Base-by-base conservation (phyloP, 768 basidiomycete genomes). In the Serendipita sp. region DNA sequence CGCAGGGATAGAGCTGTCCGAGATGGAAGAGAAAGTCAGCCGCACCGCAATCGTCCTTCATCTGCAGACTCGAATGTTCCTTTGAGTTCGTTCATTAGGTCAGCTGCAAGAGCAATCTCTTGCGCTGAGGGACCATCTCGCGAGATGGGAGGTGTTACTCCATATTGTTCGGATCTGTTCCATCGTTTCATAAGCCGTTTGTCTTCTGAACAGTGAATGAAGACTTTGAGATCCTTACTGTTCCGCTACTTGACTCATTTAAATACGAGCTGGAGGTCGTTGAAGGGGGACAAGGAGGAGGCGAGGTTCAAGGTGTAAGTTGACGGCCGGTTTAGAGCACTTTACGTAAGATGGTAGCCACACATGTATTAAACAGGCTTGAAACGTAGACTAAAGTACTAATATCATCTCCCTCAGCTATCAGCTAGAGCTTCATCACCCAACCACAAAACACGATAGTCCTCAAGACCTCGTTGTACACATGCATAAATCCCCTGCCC, bases 61-160 rank as follows among this genome's bases (percentile, higher is more conserved):
- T 90, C 86, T 67, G 91, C 89, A 52, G 80, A 84, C 76, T 97
- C 95, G 74, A 96, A 95, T 2, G 86, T 86, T 65, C 88, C 86
- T 71, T 95, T 86, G 36, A 99, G 80, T 74, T 99, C 95, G 65
- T 91, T 85, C 88, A 97, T 90, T 63, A 99, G 78, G 3, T 89
- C 87, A 16, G 78, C 71, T 0, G 89, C 91, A 23, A 92, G 88
- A 73, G 89, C 87, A 73, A 85, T 86, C 76, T 92, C 90, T 70
- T 85, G 80, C 66, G 83, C 80, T 60, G 75, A 89, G 18, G 90
- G 92, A 69, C 88, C 85, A 36, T 73, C 75, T 28, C 81, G 83
- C 52, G 89, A 85, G 70, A 95, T 93, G 63, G 91, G 92, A 44
- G 86, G 85, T 13, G 89, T 92, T 32, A 92, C 89, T 66, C 89